Base-by-base conservation (phyloP, 1,139 yeast genomes). In the Eremothecium sinecaudum region DNA sequence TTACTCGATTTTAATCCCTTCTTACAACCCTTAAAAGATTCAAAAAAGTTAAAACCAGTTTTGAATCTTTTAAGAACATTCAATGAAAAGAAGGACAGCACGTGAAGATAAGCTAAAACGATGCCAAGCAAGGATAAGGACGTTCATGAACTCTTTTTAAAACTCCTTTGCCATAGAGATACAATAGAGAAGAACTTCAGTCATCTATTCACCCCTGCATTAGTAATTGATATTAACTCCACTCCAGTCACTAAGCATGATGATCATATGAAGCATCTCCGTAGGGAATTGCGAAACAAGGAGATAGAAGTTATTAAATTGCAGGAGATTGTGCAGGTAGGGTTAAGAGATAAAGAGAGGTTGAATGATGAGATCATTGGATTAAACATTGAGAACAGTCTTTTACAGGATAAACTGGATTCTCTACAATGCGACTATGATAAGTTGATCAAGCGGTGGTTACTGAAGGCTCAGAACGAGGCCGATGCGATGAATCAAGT, bases 301-400 rank as follows among this genome's bases (percentile, higher is more conserved):
- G 50, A 50, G 6, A 19, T 12, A 5, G 47, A 47, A 20, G 38
- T 51, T 1, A 24, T 22, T 5, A 33, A 35, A 10, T 33, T 51
- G 33, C 32, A 39, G 10, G 66, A 69, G 32, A 78, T 74, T 34
- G 51, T 72, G 3, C 50, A 49, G n/a, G 69, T 75, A 42, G 74
- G 71, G 54, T 67, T 68, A 35, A 68, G 69, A 42, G 68, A 75
- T 10, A 64, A 75, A 16, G 84, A 78, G 44, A 60, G 69, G 11
- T 61, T 79, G 27, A 79, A 80, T 44, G 93, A 83, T 52, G 92
- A 81, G 45, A 59, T 79, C 11, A 63, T 84, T 31, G 72, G 83
- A 17, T 60, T 70, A 33, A 81, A 76, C 48, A 75, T 84, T 34
- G 92, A 80, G 53, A 70, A 73, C 42, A 81, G 79, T 44, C 67